These are phyloP conservation scores for Penicillium sp. DNA, from an alignment of 2,329 filamentous ascomycete species.

Conservation along the genomic window DNA sequence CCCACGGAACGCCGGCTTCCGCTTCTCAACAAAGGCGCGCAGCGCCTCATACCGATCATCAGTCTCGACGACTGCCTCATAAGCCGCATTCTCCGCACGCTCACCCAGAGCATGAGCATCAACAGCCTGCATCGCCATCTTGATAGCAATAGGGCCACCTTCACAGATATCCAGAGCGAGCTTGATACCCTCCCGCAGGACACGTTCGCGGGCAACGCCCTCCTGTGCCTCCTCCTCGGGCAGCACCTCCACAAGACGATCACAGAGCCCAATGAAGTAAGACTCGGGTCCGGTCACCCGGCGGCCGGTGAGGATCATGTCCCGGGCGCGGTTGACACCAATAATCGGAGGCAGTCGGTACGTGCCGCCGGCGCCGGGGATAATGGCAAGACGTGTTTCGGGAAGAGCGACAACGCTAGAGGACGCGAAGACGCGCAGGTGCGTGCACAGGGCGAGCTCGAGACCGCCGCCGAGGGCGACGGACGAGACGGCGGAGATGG, in stretches of 20 bases:
- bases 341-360: constrained; percentile 81
- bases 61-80: constrained; percentile 77
- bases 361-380: constrained; percentile 91
- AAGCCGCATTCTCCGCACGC: constrained; percentile 81
- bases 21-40: constrained; percentile 76
- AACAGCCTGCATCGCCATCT: constrained; percentile 77
- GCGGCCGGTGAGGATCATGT: constrained; percentile 88
- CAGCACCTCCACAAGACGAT: constrained; percentile 80
- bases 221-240: constrained; percentile 55
- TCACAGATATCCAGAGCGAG: constrained; percentile 84
- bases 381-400: constrained; percentile 89
- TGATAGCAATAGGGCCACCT: constrained; percentile 80
- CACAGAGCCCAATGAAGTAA: constrained; percentile 86
- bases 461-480: constrained; percentile 89
- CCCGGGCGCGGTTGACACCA: constrained; percentile 76
- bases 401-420: constrained; percentile 78
- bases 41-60: constrained; percentile 88
- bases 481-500: constrained; percentile 83
- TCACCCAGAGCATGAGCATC: constrained; percentile 64
- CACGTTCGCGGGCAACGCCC: constrained; percentile 62
- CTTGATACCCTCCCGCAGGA: constrained; percentile 72
- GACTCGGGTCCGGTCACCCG: constrained; percentile 79
- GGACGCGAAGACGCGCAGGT: constrained; percentile 83
- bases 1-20: constrained; percentile 67
- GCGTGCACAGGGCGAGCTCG: constrained; percentile 84